These are phyloP conservation scores for Lentinula lateritia DNA, from an alignment of 768 basidiomycete genomes.

Conservation along the genomic window DNA sequence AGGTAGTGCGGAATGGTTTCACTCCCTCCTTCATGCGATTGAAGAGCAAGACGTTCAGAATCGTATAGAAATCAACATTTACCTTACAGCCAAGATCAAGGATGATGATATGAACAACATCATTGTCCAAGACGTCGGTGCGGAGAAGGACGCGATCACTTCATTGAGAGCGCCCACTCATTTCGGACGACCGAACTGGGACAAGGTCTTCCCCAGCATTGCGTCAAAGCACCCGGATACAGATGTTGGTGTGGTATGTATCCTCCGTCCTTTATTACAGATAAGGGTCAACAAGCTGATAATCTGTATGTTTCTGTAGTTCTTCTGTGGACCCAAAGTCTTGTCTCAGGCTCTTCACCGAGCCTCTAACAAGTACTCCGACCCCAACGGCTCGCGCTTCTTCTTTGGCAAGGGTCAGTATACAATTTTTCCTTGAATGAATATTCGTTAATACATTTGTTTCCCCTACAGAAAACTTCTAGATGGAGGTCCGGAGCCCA, in stretches of 20 bases:
- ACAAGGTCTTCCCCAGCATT: constrained; percentile 66
- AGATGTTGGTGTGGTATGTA: constrained; percentile 79
- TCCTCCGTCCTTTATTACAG: not conserved
- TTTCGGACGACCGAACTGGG: constrained; percentile 88
- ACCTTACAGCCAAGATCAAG: constrained; percentile 86
- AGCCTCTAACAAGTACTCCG: constrained; percentile 83
- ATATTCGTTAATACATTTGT: not conserved
- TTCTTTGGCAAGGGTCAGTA: constrained; percentile 83
- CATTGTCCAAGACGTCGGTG: constrained; percentile 88
- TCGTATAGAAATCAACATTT: constrained; percentile 90
- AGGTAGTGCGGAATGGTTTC: constrained; percentile 78
- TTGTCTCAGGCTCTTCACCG: constrained; percentile 68
- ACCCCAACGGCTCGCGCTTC: constrained; percentile 73
- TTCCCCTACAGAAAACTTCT: constrained; percentile 28
- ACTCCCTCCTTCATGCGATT: constrained; percentile 86
- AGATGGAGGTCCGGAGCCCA: constrained; percentile 7
- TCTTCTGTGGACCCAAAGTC: constrained; percentile 83
- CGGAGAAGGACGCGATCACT: constrained; percentile 89
- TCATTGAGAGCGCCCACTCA: constrained; percentile 87
- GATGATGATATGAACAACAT: constrained; percentile 95
- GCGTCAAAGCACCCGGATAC: constrained; percentile 81
- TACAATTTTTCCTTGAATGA: not conserved
- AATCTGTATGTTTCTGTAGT: constrained; percentile 26
- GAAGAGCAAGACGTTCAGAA: constrained; percentile 87
- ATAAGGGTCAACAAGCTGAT: not conserved